A percentile compares a stretch with the other conserved stretches of the same genome.
These are phyloP conservation scores for Aspergillus arachidicola DNA, from an alignment of 2,329 filamentous ascomycete species.

Conservation along the genomic window DNA sequence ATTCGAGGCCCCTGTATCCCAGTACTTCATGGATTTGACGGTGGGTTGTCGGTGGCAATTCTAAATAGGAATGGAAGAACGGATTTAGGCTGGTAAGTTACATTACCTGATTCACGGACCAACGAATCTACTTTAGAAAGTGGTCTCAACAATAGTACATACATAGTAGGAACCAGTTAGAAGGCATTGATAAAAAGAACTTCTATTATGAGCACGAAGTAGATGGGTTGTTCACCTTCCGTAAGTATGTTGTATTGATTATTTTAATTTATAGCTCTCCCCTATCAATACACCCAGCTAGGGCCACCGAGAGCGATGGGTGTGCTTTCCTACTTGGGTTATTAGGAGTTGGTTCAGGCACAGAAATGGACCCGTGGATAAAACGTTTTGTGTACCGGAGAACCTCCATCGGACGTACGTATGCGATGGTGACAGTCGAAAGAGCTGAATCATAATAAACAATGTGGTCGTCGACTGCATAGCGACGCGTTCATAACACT, in stretches of 20 bases:
- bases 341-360: background rate
- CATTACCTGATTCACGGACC: background rate
- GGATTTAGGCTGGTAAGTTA: background rate
- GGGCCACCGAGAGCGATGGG: background rate
- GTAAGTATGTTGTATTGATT: background rate
- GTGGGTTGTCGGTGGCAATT: background rate
- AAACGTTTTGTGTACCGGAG: background rate
- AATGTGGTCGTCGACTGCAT: constrained; percentile 5
- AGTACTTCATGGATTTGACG: background rate
- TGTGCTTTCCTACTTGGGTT: background rate
- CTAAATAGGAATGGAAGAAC: too few species aligned
- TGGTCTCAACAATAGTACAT: background rate
- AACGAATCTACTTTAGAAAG: background rate
- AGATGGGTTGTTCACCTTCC: background rate
- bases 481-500: constrained; percentile 21
- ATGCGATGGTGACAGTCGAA: background rate
- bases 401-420: background rate
- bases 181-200: background rate
- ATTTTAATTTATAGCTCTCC: background rate
- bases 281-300: background rate
- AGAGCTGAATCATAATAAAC: constrained; percentile 13
- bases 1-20: background rate
- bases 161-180: background rate
- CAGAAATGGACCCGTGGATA: constrained; percentile 3
- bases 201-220: background rate